A percentile compares a stretch with the other conserved stretches of the same genome.
Evolutionary conservation across 805 yeast species (phyloP).

Genomic region (Lipomyces sp.): DNA sequence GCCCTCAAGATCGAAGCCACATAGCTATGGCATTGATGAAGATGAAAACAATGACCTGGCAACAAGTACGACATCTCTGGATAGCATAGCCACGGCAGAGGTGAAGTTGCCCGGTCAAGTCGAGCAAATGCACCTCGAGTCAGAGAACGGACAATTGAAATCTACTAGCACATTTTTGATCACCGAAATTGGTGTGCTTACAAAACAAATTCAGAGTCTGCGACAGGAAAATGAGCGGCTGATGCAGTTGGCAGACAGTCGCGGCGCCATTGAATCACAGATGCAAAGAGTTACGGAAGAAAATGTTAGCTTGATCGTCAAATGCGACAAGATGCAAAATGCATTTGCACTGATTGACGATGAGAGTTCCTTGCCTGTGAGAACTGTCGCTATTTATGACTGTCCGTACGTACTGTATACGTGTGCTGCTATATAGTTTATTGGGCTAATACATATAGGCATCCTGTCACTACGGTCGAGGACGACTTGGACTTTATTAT

Average conservation of each 20-base stretch:
- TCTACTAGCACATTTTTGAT: not conserved
- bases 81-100: not conserved
- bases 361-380: not conserved
- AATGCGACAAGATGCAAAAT: slow-evolving; percentile 6
- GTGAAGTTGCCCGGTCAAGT: not conserved
- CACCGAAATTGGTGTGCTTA: not conserved
- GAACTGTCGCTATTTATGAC: not conserved
- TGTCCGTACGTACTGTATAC: not conserved
- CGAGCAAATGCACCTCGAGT: not conserved
- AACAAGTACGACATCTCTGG: not conserved
- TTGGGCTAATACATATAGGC: not conserved
- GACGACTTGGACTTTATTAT: not conserved
- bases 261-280: not conserved
- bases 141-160: not conserved
- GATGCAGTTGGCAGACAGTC: not conserved
- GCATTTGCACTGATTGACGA: slow-evolving; percentile 5
- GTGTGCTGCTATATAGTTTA: not conserved
- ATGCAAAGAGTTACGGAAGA: not conserved
- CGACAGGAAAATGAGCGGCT: not conserved
- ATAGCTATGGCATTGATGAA: not conserved
- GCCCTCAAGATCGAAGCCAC: not conserved
- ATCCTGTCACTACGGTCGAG: not conserved
- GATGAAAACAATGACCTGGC: not conserved
- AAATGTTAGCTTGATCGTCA: not conserved
- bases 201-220: not conserved